phyloP scores from a whole-genome alignment of 2,329 filamentous ascomycete genomes.

The Apiospora aurea region DNA sequence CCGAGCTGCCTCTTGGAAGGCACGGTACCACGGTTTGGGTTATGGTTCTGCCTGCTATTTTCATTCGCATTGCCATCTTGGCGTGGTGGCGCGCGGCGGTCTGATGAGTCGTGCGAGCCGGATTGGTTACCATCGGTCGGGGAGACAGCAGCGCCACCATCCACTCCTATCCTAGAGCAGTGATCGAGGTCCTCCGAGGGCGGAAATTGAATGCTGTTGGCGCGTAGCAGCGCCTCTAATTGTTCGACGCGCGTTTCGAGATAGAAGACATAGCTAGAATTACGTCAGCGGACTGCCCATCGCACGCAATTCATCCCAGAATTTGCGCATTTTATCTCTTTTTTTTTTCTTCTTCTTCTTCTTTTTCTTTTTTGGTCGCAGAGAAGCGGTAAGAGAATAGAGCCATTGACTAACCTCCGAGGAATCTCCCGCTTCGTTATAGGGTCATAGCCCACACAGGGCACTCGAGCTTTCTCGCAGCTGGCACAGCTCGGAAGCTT shows the following conservation, averaged over 20 bases:
- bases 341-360: too few species aligned
- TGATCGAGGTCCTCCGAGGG: conserved; percentile 74
- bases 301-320: neutral
- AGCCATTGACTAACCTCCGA: conserved; percentile 69
- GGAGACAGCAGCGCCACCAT: conserved; percentile 43
- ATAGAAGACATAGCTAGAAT: conserved; percentile 85
- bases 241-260: conserved; percentile 86
- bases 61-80: conserved; percentile 41
- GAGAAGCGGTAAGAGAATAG: neutral
- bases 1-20: conserved; percentile 84
- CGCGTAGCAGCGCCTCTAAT: conserved; percentile 77
- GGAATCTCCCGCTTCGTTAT: conserved; percentile 97
- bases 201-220: conserved; percentile 75
- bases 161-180: conserved; percentile 57
- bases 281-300: neutral
- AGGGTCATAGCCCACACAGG: conserved; percentile 94
- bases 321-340: too few species aligned
- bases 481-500: conserved; percentile 87
- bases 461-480: conserved; percentile 90
- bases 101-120: conserved; percentile 43
- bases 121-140: conserved; percentile 44
- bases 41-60: conserved; percentile 61
- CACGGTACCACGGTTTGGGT: conserved; percentile 50
- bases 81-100: conserved; percentile 41
- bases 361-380: neutral